A percentile compares a stretch with the other conserved stretches of the same genome.
phyloP scores from a whole-genome alignment of 805 yeast genomes.

The Scheffersomyces stipitis region DNA sequence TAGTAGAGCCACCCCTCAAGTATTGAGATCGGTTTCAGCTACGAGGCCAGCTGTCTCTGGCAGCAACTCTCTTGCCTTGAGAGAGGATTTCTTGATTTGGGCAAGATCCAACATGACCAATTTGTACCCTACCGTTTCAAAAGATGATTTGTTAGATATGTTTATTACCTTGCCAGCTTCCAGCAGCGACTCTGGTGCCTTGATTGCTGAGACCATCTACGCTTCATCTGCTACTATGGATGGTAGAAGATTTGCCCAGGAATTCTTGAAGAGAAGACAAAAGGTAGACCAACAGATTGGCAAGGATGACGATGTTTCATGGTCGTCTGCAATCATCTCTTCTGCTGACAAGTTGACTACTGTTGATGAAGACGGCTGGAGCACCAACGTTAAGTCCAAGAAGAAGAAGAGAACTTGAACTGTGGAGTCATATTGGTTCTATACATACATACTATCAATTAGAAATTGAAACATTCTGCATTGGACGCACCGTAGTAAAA shows the following conservation, averaged over 20 bases:
- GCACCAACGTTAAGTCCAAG: constrained; percentile 40
- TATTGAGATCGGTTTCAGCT: constrained; percentile 38
- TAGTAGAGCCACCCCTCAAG: constrained; percentile 31
- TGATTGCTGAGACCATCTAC: constrained; percentile 89
- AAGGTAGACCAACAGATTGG: constrained; percentile 61
- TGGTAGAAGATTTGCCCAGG: constrained; percentile 91
- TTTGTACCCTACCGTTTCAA: constrained; percentile 72
- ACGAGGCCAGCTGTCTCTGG: constrained; percentile 24
- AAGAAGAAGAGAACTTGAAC: constrained; percentile 36
- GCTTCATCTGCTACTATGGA: constrained; percentile 88
- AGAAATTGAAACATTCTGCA: too few species aligned
- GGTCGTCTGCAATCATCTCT: constrained; percentile 68
- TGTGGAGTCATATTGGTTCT: too few species aligned
- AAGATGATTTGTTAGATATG: constrained; percentile 76
- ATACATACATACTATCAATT: too few species aligned
- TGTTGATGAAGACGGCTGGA: constrained; percentile 50
- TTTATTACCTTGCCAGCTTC: constrained; percentile 74
- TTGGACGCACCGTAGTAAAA: too few species aligned
- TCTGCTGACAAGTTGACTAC: constrained; percentile 37
- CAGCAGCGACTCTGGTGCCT: constrained; percentile 70
- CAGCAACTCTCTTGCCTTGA: constrained; percentile 23
- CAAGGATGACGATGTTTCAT: constrained; percentile 48
- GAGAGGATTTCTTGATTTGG: constrained; percentile 69
- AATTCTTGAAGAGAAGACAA: constrained; percentile 76
- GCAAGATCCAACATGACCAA: constrained; percentile 64